These are phyloP conservation scores for Geranium incanum DNA, from an alignment of 441 rosid species.

Conservation along the genomic window DNA sequence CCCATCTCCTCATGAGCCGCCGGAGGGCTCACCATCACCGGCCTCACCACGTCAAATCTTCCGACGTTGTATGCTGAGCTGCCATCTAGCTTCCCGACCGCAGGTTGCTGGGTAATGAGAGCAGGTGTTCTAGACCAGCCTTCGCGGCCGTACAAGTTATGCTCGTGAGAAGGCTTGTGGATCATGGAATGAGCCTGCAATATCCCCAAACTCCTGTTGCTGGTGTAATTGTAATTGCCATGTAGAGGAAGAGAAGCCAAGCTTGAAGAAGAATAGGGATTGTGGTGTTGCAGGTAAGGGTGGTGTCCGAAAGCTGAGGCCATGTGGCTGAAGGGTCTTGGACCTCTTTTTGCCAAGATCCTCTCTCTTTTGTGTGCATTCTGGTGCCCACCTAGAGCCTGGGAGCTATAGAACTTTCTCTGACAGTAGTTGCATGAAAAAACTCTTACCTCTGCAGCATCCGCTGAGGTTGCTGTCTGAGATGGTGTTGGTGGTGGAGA, in stretches of 20 bases:
- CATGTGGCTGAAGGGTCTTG: slow-evolving; percentile 24
- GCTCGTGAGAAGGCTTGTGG: slow-evolving; percentile 45
- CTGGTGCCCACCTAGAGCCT: slow-evolving; percentile 90
- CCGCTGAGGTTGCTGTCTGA: too few relatives aligned
- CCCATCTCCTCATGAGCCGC: slow-evolving; percentile 19
- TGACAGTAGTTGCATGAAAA: slow-evolving; percentile 83
- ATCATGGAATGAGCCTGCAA: slow-evolving; percentile 54
- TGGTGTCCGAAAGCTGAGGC: slow-evolving; percentile 40
- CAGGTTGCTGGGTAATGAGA: slow-evolving; percentile 49
- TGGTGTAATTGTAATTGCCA: slow-evolving; percentile 16
- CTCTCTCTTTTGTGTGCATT: slow-evolving; percentile 89
- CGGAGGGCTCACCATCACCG: slow-evolving; percentile 23
- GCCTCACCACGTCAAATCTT: slow-evolving; percentile 35
- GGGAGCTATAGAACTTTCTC: slow-evolving; percentile 74
- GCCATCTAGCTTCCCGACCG: slow-evolving; percentile 37
- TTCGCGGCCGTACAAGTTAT: slow-evolving; percentile 25
- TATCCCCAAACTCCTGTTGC: slow-evolving; percentile 53
- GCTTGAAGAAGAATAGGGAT: slow-evolving; percentile 26
- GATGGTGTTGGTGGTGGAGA: background rate
- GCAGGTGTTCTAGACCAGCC: slow-evolving; percentile 38
- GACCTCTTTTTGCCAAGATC: slow-evolving; percentile 62
- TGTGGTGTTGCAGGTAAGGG: slow-evolving; percentile 32
- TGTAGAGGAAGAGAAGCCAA: slow-evolving; percentile 55
- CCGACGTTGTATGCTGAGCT: slow-evolving; percentile 14
- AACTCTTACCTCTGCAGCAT: slow-evolving; percentile 43